phyloP scores from a whole-genome alignment of 1,139 yeast species.

The Pichia sp. region DNA sequence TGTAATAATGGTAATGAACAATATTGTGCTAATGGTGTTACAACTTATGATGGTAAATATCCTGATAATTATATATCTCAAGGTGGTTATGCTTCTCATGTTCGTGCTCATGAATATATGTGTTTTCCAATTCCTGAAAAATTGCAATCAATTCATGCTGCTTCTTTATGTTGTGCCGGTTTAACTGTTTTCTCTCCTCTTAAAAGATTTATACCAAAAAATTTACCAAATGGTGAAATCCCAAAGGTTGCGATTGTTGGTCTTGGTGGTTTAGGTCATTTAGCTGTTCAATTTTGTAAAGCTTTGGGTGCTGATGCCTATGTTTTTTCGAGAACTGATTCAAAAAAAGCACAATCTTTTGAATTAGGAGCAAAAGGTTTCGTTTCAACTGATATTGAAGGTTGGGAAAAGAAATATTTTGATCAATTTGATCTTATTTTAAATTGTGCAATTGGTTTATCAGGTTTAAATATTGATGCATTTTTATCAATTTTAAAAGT shows the following conservation, averaged over 20 bases:
- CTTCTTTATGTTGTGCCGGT: slow-evolving; percentile 65
- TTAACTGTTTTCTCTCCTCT: slow-evolving; percentile 56
- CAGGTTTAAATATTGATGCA: slow-evolving; percentile 34
- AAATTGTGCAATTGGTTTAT: slow-evolving; percentile 47
- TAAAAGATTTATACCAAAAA: slow-evolving; percentile 32
- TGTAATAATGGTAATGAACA: slow-evolving; percentile 45
- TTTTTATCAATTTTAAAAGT: slow-evolving; percentile 37
- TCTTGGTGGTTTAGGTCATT: slow-evolving; percentile 57
- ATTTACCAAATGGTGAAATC: slow-evolving; percentile 32
- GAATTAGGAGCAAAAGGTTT: slow-evolving; percentile 48
- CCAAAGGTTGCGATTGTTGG: slow-evolving; percentile 51
- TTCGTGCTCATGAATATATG: slow-evolving; percentile 48
- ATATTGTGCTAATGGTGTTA: slow-evolving; percentile 38
- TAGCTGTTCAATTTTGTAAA: slow-evolving; percentile 49
- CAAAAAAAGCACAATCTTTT: slow-evolving; percentile 45
- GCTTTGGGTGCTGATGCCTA: slow-evolving; percentile 55
- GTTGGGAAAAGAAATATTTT: slow-evolving; percentile 33
- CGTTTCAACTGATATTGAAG: slow-evolving; percentile 42
- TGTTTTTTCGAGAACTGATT: slow-evolving; percentile 45
- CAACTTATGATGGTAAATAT: slow-evolving; percentile 42
- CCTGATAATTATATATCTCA: slow-evolving; percentile 40
- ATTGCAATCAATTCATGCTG: slow-evolving; percentile 43
- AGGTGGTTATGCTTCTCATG: slow-evolving; percentile 60
- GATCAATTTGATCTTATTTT: slow-evolving; percentile 43
- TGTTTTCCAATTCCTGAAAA: slow-evolving; percentile 52